Evolutionary conservation across 2,329 filamentous ascomycete species (phyloP), one percentile per base, ranked within the genome.

Genomic region (Emergomyces pasteurianus): DNA sequence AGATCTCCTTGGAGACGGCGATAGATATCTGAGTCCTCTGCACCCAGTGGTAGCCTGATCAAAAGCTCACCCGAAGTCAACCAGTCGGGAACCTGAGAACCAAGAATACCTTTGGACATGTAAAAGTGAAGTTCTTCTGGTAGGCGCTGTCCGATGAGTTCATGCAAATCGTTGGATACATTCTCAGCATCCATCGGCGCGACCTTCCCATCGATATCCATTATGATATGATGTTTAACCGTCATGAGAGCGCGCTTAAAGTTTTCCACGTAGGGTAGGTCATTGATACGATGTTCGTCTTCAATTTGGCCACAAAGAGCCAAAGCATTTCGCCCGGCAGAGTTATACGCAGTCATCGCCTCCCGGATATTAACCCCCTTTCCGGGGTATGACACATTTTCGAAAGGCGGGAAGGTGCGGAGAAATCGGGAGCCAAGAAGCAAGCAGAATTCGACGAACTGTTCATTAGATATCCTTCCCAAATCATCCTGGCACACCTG

Each of bases 81-180:
- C 82, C 86, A 92, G 71, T 88, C 89, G 14, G 95, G 81, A 43
- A 96, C 80, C 55, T 89, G 85, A 28, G 90, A 81, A 34, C 89
- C 85, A 65, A 97, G 84, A 50, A 96, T 78, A 40, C 90, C 94
- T 58, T 83, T 86, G 62, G 90, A 91, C 57, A 96, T 80, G 72
- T 97, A 97, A 73, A 90, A 88, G 72, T 92, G 92, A 21, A 97
- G 80, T 74, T 99, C 94, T 47, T 91, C 86, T 0, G 94, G 91
- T 5, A 99, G 80, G 62, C 92, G 88, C 62, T 95, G 84, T n/a
- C 91, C 91, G 63, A 96, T 84, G 70, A 96, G 92, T 69, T 92
- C 87, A 70, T 95, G 89, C 65, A 94, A 86, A 71, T 97, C 92
- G 53, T 82, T 83, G 1, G 94, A 92, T 23, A 91, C 83, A 60